Base-by-base conservation (phyloP, 1,284 basidiomycete genomes). In the Tausonia pullulans region DNA sequence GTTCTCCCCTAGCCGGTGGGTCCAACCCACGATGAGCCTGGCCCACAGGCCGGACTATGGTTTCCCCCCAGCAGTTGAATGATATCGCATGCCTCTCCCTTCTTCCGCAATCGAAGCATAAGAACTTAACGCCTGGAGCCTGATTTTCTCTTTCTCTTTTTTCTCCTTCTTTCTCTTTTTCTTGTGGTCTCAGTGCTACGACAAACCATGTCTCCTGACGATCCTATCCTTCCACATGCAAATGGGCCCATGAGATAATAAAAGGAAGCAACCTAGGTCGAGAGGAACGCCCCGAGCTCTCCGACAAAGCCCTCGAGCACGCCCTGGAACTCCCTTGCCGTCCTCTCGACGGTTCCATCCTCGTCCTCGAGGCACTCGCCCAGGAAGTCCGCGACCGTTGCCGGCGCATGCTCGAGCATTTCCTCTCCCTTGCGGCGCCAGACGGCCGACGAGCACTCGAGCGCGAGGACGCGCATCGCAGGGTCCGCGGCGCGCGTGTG, bases 401-500 rank as follows among this genome's bases (percentile, higher is more conserved):
- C 79, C 2, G 80, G 79, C 3, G 81, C 79, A 60, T 79, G 73
- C 11, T 70, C 72, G n/a, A 82, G 72, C 68, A 82, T 73, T 61
- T 79, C 88, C 64, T 92, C 87, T 2, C 79, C 76, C 60, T 81
- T 81, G 41, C 72, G 73, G 10, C 71, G 71, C 96, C 95, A 98
- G 56, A 97, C 75, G 16, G 80, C 79, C 16, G 85, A 83, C 27
- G 87, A 78, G 63, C 85, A 86, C 14, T 79, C 74, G 55, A 98
- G 77, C 0, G 92, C 88, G 58, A 83, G 81, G 9, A 90, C 73
- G 10, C 90, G 83, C 27, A 84, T 75, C 41, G 79, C 77, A 2
- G 81, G 75, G 64, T 88, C 84, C 63, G 95, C 90, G 2, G 87
- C 86, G 8, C 93, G 86, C 0, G 90, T 91, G 66, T 88, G 83